These are phyloP conservation scores for Suillus sp. DNA, from an alignment of 768 basidiomycete genomes.

Conservation along the genomic window DNA sequence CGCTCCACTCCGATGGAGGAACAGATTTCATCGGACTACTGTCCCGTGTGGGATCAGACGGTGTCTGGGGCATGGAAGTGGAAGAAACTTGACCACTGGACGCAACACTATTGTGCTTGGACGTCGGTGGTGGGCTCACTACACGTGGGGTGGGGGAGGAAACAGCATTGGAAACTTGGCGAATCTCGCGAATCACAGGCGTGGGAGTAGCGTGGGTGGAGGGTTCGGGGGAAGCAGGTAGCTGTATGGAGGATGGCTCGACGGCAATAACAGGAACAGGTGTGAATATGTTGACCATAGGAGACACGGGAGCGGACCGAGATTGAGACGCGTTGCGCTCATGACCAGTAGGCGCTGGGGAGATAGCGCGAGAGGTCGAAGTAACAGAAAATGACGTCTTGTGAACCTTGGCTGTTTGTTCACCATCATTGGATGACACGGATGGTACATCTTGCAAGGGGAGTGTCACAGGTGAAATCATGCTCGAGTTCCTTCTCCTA, in stretches of 20 bases:
- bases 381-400: constrained; percentile 19
- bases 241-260: constrained; percentile 23
- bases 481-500: constrained; percentile 24
- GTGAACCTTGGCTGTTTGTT: constrained; percentile 22
- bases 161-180: constrained; percentile 32
- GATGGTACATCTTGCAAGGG: constrained; percentile 23
- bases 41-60: constrained; percentile 24
- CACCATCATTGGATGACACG: constrained; percentile 13
- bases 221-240: constrained; percentile 26
- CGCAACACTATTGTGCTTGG: constrained; percentile 46
- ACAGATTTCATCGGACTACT: constrained; percentile 36
- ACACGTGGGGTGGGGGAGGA: constrained; percentile 21
- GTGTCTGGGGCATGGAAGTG: constrained; percentile 20
- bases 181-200: constrained; percentile 19
- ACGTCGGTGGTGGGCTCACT: constrained; percentile 32
- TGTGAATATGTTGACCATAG: constrained; percentile 25
- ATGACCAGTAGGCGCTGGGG: neutral
- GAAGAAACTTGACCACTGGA: constrained; percentile 30
- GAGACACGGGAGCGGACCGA: constrained; percentile 30
- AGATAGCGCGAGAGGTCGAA: constrained; percentile 19
- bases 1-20: constrained; percentile 75
- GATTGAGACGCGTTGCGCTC: constrained; percentile 19
- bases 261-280: constrained; percentile 29
- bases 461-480: constrained; percentile 38
- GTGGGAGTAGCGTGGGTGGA: constrained; percentile 25